Base-by-base conservation (phyloP, 2,329 filamentous ascomycete genomes). In the Capronia americana region DNA sequence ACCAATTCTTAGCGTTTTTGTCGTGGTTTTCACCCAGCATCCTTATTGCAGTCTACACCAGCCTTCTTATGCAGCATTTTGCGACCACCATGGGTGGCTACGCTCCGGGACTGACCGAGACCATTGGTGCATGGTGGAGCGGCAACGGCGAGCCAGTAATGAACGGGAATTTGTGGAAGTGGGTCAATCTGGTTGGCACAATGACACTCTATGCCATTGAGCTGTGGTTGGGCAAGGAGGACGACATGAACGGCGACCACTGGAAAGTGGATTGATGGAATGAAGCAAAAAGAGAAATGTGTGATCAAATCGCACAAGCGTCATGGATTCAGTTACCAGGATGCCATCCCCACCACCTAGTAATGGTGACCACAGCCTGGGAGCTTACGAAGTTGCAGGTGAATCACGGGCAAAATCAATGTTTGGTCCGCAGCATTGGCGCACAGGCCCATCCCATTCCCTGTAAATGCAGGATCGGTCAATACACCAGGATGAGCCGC, bases 11-110 rank as follows among this genome's bases (percentile, higher is more conserved):
- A 17, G 92, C 90, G 0, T 87, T 97, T 70, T 82, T 98, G 48
- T 95, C 90, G 73, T 97, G 93, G 88, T 98, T 97, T 80, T 95
- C 92, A 20, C 94, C 95, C 0, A 96, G 92, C 26, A 96, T 98
- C 63, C 84, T 99, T 62, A 94, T 99, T 68, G 91, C 95, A 3
- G 93, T 98, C 32, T 99, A 99, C 79, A 99, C 95, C 1, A 97
- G 93, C 78, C 81, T 99, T 58, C 81, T 99, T 38, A 90, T 98
- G 82, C 95, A 98, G 77, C 95, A 99, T 78, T 98, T 99, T 75
- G 91, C 92, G 4, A 90, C 91, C 11, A 90, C 85, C 17, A 87
- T 81, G 24, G 80, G 84, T 60, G 87, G 77, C 28, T 81, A 76
- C 79, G 82, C 77, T 66, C 71, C 71, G 26, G 71, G 71, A 12